These are phyloP conservation scores for Cantharellus anzutake DNA, from an alignment of 768 basidiomycete species.

Conservation along the genomic window DNA sequence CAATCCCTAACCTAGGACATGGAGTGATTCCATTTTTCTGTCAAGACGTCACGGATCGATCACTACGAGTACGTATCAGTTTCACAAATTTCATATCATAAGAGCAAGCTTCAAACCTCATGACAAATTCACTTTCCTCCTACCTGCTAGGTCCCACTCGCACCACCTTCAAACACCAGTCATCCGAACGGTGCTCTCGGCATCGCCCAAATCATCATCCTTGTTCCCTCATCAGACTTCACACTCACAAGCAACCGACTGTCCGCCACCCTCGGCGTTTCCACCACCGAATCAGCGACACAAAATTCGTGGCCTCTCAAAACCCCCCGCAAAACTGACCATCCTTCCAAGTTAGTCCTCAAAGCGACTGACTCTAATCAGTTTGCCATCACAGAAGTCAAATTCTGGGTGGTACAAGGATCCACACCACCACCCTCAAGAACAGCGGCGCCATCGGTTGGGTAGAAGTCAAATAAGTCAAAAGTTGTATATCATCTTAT, in stretches of 20 bases:
- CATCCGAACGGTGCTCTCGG: constrained; percentile 35
- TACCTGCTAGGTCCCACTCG: constrained; percentile 27
- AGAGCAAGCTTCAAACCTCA: not conserved
- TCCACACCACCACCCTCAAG: no score
- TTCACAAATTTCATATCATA: not conserved
- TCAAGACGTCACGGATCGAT: constrained; percentile 46
- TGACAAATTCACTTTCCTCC: constrained; percentile 1
- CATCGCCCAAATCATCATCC: constrained; percentile 30
- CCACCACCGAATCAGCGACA: not conserved
- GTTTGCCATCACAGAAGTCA: not conserved
- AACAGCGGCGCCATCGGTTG: no score
- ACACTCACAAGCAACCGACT: constrained; percentile 21
- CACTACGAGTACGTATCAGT: constrained; percentile 30
- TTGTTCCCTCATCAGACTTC: constrained; percentile 19
- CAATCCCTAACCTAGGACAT: constrained; percentile 11
- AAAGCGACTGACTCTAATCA: not conserved
- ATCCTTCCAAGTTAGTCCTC: not conserved
- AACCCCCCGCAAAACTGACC: not conserved
- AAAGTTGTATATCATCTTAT: no score
- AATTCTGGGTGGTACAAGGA: not conserved
- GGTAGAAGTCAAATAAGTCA: no score
- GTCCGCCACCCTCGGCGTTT: constrained; percentile 27
- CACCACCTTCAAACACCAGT: constrained; percentile 25
- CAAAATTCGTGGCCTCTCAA: not conserved
- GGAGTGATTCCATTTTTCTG: constrained; percentile 48